These are phyloP conservation scores for Talaromyces sp. DNA, from an alignment of 2,329 filamentous ascomycete species.

Conservation along the genomic window DNA sequence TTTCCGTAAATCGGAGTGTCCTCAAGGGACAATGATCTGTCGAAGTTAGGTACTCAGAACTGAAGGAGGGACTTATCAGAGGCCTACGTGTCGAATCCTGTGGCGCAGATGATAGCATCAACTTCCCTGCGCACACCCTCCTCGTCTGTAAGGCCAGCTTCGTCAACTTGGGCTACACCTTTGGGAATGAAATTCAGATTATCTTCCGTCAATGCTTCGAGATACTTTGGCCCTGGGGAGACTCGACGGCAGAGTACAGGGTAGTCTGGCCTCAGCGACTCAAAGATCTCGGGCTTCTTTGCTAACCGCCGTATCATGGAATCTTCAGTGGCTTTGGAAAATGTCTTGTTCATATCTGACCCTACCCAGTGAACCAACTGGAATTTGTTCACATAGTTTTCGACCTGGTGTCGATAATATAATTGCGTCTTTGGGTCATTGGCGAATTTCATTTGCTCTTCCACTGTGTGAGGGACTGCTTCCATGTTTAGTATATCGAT, in stretches of 20 bases:
- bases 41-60: slow-evolving; percentile 9
- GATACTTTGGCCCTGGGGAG: slow-evolving; percentile 56
- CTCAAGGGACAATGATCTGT: too few relatives aligned
- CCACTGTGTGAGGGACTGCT: too few relatives aligned
- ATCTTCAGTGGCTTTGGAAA: slow-evolving; percentile 7
- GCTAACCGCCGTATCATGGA: background rate
- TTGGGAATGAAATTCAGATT: slow-evolving; percentile 40
- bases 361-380: background rate
- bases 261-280: slow-evolving; percentile 23
- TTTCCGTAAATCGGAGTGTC: slow-evolving; percentile 13
- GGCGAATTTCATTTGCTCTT: too few relatives aligned
- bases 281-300: slow-evolving; percentile 3
- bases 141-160: slow-evolving; percentile 26
- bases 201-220: slow-evolving; percentile 49
- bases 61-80: slow-evolving; percentile 31
- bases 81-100: slow-evolving; percentile 33
- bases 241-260: slow-evolving; percentile 50
- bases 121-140: slow-evolving; percentile 23
- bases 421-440: too few relatives aligned
- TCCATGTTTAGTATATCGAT: background rate
- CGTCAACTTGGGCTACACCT: slow-evolving; percentile 38
- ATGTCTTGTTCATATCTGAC: background rate
- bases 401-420: background rate
- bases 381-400: background rate
- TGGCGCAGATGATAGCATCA: slow-evolving; percentile 37